A percentile compares a stretch with the other conserved stretches of the same genome.
phyloP scores from a whole-genome alignment of 176 grass and related monocot genomes.

The Ensete glaucum region DNA sequence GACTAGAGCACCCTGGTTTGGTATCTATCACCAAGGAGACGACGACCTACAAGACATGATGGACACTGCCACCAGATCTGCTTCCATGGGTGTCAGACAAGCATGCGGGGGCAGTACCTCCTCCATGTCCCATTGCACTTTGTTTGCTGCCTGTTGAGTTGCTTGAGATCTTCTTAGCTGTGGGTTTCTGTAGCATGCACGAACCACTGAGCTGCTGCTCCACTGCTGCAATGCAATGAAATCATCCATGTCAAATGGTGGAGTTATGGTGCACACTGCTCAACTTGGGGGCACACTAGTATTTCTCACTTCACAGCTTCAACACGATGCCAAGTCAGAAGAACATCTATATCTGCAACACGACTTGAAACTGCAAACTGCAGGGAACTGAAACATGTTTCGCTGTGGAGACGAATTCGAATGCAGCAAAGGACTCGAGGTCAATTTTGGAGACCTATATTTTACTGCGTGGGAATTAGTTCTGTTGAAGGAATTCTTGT shows the following conservation, averaged over 20 bases:
- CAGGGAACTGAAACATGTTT: background rate
- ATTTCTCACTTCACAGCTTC: background rate
- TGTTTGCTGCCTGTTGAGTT: background rate
- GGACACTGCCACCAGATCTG: background rate
- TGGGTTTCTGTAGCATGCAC: background rate
- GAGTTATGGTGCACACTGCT: background rate
- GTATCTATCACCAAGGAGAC: too few species aligned
- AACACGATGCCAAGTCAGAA: background rate
- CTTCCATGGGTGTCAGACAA: slow-evolving; percentile 3
- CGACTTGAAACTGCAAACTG: background rate
- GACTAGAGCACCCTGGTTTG: background rate
- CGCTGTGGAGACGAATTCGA: background rate
- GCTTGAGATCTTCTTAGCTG: background rate
- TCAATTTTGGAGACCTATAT: background rate
- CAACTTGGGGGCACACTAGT: background rate
- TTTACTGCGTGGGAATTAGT: too few species aligned
- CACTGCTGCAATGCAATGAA: background rate
- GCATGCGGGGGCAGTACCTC: background rate
- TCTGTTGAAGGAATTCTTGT: too few species aligned
- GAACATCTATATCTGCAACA: background rate
- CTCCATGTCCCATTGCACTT: background rate
- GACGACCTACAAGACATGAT: too few species aligned
- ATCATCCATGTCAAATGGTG: background rate
- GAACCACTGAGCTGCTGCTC: background rate
- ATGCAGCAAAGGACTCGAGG: background rate